phyloP scores from a whole-genome alignment of 495 filamentous ascomycete species.

The Haplographium delicatum region DNA sequence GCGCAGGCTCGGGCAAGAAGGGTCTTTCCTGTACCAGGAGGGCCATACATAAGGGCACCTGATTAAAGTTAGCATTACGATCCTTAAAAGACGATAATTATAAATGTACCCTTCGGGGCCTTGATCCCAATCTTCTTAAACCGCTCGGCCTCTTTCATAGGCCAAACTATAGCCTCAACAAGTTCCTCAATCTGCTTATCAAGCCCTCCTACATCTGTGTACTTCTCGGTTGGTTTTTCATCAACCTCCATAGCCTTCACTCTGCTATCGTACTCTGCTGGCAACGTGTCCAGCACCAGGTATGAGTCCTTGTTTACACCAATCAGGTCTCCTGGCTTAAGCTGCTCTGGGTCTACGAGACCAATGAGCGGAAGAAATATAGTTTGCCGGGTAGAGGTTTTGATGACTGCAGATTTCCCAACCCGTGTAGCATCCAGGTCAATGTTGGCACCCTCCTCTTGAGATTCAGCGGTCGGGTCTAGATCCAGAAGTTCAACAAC shows the following conservation, averaged over 20 bases:
- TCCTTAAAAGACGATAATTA: background rate
- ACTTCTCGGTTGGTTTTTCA: constrained; percentile 99
- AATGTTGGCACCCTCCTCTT: constrained; percentile 96
- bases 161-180: constrained; percentile 98
- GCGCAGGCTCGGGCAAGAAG: constrained; percentile 95
- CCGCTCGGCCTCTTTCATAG: constrained; percentile 97
- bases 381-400: constrained; percentile 98
- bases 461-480: constrained; percentile 91
- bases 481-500: constrained; percentile 96
- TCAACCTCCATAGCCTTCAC: constrained; percentile 99
- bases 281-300: constrained; percentile 94
- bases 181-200: constrained; percentile 99
- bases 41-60: constrained; percentile 98
- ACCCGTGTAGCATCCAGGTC: constrained; percentile 95
- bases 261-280: constrained; percentile 98
- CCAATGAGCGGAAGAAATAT: constrained; percentile 98
- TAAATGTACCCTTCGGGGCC: constrained; percentile 84
- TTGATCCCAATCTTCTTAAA: constrained; percentile 99
- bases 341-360: constrained; percentile 86
- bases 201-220: constrained; percentile 93
- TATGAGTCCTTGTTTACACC: constrained; percentile 99
- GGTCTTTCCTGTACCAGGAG: constrained; percentile 89
- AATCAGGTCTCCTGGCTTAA: constrained; percentile 94
- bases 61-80: constrained; percentile 5
- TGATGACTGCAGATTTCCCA: constrained; percentile 98